Evolutionary conservation across 2,329 filamentous ascomycete species (phyloP), one percentile per base, ranked within the genome.

Genomic region (Colletotrichum abscissum): DNA sequence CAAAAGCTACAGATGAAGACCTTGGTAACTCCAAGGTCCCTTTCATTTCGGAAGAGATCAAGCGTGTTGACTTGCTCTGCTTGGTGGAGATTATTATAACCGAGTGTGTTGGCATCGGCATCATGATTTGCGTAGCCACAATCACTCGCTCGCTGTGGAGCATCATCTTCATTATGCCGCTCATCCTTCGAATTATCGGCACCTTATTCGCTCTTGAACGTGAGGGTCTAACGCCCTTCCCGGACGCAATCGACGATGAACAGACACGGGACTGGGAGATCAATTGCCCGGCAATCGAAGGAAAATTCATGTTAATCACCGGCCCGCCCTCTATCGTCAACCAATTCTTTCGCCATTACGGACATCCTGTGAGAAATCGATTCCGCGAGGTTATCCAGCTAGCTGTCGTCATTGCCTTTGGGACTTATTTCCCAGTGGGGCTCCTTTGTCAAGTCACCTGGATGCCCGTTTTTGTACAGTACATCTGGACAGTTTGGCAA

Each of bases 271-370:
- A 75, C 65, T 77, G 75, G 38, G 74, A 76, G 62, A 58, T 78
- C 14, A 63, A 74, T 38, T 75, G 69, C 49, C 73, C 73, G 24
- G 67, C 72, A 65, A 65, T 74, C 12, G 65, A 74, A 12, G 69
- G 76, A 66, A 71, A 74, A 56, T 77, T 78, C 67, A 71, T 77
- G 55, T 38, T 77, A 9, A 56, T 74, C 16, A 30, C 62, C 42
- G 62, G 62, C 16, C 62, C 62, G 62, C 62, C 62, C 46, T 22
- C 38, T 16, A 33, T 65, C 62, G 46, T 65, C 62, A 35, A 54
- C 11, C 77, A 77, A 66, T 78, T 78, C 58, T 75, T 75, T 59
- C 63, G 73, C 7, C 76, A 78, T 69, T 78, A 77, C 42, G 42
- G 42, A 49, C 42, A 49, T 49, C 42, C 42, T n/a, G 42, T 49